Percentiles rank a stretch among this genome's conserved stretches.
phyloP scores from a whole-genome alignment of 352 stramenopile genomes.

The Phytophthora constricta region DNA sequence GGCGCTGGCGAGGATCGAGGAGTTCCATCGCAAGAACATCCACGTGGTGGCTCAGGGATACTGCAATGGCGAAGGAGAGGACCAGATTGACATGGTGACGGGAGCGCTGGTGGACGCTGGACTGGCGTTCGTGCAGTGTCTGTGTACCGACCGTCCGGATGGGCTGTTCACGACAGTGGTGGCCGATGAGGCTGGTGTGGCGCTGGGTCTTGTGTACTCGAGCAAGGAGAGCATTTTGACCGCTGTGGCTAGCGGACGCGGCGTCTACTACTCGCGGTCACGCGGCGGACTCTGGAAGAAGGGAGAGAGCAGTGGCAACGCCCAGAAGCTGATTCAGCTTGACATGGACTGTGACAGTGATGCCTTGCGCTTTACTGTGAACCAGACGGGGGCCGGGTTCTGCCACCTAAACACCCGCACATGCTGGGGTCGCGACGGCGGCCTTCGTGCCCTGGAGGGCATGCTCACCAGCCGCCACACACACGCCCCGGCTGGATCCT shows the following conservation, averaged over 20 bases:
- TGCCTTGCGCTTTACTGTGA: slow-evolving; percentile 94
- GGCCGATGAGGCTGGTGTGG: slow-evolving; percentile 88
- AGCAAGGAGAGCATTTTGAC: slow-evolving; percentile 92
- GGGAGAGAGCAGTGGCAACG: slow-evolving; percentile 95
- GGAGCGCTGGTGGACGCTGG: slow-evolving; percentile 43
- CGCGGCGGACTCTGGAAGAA: slow-evolving; percentile 94
- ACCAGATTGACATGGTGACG: slow-evolving; percentile 17
- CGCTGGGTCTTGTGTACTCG: slow-evolving; percentile 95
- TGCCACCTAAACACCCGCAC: slow-evolving; percentile 92
- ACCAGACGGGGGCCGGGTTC: slow-evolving; percentile 81
- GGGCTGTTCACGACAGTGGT: slow-evolving; percentile 95
- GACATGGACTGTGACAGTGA: slow-evolving; percentile 97
- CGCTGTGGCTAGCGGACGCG: slow-evolving; percentile 86
- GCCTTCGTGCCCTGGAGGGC: slow-evolving; percentile 90
- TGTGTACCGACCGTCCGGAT: slow-evolving; percentile 91
- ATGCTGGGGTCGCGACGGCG: slow-evolving; percentile 92
- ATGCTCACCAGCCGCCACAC: slow-evolving; percentile 87
- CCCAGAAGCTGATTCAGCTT: slow-evolving; percentile 92
- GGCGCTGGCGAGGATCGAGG: slow-evolving; percentile 52
- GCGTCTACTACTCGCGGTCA: slow-evolving; percentile 96
- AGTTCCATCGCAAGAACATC: slow-evolving; percentile 69
- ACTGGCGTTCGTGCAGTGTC: slow-evolving; percentile 73
- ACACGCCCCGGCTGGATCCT: slow-evolving; percentile 93
- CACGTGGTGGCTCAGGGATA: slow-evolving; percentile 53
- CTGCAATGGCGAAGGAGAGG: slow-evolving; percentile 35